Evolutionary conservation across 2,329 filamentous ascomycete species (phyloP), one percentile per base, ranked within the genome.

Genomic region (Microsporum audouinii): DNA sequence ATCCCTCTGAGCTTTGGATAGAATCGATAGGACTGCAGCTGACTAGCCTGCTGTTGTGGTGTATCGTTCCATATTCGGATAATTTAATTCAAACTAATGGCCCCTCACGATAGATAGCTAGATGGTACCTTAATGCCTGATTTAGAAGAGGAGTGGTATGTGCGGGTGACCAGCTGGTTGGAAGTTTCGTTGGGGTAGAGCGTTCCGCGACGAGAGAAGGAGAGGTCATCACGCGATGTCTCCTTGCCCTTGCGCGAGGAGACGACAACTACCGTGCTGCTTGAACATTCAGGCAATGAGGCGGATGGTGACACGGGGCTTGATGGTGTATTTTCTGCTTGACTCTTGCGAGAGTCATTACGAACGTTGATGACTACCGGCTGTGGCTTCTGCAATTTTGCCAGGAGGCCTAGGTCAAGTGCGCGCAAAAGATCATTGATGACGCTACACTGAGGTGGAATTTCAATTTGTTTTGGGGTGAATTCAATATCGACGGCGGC

Each of bases 401-500:
- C 57, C 17, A 61, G 47, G 27, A 78, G 65, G 4, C 77, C 77
- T 10, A 72, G 68, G 59, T 77, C 76, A 29, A 78, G 67, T 1
- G 77, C 77, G 5, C 72, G 70, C 7, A 79, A 68, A 14, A 80
- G 68, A 17, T 67, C 69, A 14, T 70, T 70, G 49, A 75, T 70
- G 5, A 70, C 69, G 5, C 64, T 63, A 62, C 68, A 75, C 45
- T 71, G 68, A 5, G 67, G 65, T 5, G 77, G 77, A 34, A 79
- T 73, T 63, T 75, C 73, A 62, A 80, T 70, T 27, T 77, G 69
- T 2, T 72, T 73, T 1, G 68, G 65, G 31, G 73, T 68, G 63
- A 72, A 70, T 53, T 64, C 66, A 45, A 76, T 72, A n/a, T 70
- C 71, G 67, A 78, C 75, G 5, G 72, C 69, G 0, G 77, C 78